These are phyloP conservation scores for Zizania palustris DNA, from an alignment of 202 grass and related monocot species.

Conservation along the genomic window DNA sequence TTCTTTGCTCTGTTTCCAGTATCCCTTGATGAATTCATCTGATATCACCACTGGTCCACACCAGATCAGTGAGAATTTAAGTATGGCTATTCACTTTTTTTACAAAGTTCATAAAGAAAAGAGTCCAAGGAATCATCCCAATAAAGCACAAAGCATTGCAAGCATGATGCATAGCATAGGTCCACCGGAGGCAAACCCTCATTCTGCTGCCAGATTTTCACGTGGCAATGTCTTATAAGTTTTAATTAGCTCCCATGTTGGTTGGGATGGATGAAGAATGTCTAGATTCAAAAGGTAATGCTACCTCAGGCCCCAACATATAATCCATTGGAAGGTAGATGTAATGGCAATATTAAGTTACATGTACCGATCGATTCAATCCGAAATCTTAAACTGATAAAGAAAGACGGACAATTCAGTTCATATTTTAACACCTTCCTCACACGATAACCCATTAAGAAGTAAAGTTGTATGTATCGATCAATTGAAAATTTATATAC, in stretches of 20 bases:
- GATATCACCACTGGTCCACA: not conserved
- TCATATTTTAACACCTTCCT: too few species aligned
- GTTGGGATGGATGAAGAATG: constrained; percentile 36
- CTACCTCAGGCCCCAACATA: not conserved
- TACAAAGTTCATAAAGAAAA: constrained; percentile 22
- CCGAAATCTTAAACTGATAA: too few species aligned
- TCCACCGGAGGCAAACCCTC: constrained; percentile 4
- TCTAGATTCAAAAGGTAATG: constrained; percentile 7
- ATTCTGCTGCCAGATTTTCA: constrained; percentile 32
- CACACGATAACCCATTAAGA: too few species aligned
- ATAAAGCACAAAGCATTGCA: constrained; percentile 15
- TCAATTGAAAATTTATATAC: too few species aligned
- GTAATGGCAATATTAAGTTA: not conserved
- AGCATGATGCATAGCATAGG: too few species aligned
- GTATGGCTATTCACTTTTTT: not conserved
- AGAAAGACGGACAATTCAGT: too few species aligned
- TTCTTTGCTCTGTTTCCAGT: not conserved
- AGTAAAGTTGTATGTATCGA: too few species aligned
- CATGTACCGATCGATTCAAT: too few species aligned
- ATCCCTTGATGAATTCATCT: not conserved
- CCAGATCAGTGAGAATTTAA: constrained; percentile 5
- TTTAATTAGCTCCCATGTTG: constrained; percentile 7
- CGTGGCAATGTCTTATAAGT: constrained; percentile 4
- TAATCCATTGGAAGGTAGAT: not conserved
- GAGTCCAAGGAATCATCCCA: not conserved